These are phyloP conservation scores for Mariannaea elegans DNA, from an alignment of 2,329 filamentous ascomycete genomes.

Conservation along the genomic window DNA sequence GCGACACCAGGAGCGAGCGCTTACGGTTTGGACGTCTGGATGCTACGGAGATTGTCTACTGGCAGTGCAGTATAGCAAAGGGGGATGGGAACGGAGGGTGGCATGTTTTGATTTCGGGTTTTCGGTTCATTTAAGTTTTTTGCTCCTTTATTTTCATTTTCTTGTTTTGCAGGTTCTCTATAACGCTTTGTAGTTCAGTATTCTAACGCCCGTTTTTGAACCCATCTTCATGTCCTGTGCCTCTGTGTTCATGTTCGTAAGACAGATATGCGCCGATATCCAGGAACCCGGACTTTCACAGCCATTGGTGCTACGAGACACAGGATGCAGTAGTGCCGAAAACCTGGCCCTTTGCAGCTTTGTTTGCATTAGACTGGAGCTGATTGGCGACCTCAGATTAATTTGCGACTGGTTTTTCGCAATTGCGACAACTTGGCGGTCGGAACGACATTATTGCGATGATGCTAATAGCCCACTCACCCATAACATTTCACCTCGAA, in stretches of 20 bases:
- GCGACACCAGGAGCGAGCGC: constrained; percentile 12
- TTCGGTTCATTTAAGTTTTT: background rate
- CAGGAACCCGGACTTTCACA: background rate
- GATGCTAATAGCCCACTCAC: background rate
- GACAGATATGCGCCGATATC: background rate
- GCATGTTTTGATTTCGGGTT: constrained; percentile 31
- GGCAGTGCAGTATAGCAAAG: constrained; percentile 26
- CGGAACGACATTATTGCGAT: constrained; percentile 7
- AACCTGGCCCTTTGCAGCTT: background rate
- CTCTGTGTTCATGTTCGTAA: background rate
- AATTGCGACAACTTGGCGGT: constrained; percentile 12
- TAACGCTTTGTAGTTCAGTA: constrained; percentile 36
- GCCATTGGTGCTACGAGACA: background rate
- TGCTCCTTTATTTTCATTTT: constrained; percentile 9
- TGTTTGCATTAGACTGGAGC: background rate
- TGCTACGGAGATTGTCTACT: constrained; percentile 33
- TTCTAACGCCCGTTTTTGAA: constrained; percentile 21
- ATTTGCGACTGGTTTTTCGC: constrained; percentile 11
- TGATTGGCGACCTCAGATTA: background rate
- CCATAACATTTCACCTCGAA: background rate
- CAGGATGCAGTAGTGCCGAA: background rate
- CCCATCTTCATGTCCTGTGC: background rate
- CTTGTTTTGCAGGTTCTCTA: constrained; percentile 29
- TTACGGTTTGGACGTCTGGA: constrained; percentile 30
- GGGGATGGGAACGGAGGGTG: constrained; percentile 14